Percentiles rank a stretch among this genome's conserved stretches.
phyloP scores from a whole-genome alignment of 2,329 filamentous ascomycete species.

The Curvularia spicifera region DNA sequence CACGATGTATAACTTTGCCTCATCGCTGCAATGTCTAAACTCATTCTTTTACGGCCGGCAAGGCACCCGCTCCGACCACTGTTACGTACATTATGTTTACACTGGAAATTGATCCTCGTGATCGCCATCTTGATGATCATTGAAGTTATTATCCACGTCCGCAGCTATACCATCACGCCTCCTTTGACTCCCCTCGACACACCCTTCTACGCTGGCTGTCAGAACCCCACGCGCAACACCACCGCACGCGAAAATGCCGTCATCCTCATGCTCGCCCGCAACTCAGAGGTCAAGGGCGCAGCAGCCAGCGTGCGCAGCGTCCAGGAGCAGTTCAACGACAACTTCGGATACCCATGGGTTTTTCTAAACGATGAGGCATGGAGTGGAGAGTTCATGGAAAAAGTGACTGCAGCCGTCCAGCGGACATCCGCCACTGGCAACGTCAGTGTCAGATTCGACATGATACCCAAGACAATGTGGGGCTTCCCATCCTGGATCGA shows the following conservation, averaged over 20 bases:
- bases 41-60: conserved; percentile 4
- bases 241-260: conserved; percentile 83
- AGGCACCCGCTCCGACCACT: conserved; percentile 5
- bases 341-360: conserved; percentile 98
- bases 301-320: conserved; percentile 67
- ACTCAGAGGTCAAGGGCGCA: conserved; percentile 81
- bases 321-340: conserved; percentile 91
- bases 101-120: conserved; percentile 17
- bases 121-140: conserved; percentile 8
- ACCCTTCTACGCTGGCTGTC: conserved; percentile 22
- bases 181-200: conserved; percentile 18
- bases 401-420: conserved; percentile 79
- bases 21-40: conserved; percentile 1
- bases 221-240: conserved; percentile 11
- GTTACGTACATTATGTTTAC: neutral
- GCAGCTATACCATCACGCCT: conserved; percentile 11
- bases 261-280: conserved; percentile 84
- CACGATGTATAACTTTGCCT: neutral
- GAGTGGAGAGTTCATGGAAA: conserved; percentile 82
- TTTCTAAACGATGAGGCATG: conserved; percentile 97
- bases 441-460: conserved; percentile 70
- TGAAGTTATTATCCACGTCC: conserved; percentile 20
- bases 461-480: conserved; percentile 90
- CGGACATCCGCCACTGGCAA: conserved; percentile 59
- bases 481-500: conserved; percentile 73